phyloP scores from a whole-genome alignment of 441 rosid species.

The Cnidoscolus chayamansa region DNA sequence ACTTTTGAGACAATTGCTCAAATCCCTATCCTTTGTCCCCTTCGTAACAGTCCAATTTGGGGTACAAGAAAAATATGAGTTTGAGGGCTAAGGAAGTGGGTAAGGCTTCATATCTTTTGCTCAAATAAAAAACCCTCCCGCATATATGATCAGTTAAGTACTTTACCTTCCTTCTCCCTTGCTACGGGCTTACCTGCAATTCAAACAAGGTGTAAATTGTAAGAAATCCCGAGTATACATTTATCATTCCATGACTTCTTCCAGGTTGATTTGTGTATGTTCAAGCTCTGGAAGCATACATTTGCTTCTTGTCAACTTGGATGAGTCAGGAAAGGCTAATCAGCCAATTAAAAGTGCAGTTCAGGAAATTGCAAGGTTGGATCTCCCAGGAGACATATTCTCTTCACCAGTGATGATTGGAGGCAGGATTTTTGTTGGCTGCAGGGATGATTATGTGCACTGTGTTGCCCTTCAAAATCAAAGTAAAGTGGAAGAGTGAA shows the following conservation, averaged over 20 bases:
- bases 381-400: slow-evolving; percentile 67
- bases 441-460: slow-evolving; percentile 76
- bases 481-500: slow-evolving; percentile 13
- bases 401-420: slow-evolving; percentile 97
- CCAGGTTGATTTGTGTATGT: slow-evolving; percentile 79
- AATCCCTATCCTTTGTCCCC: too few relatives aligned
- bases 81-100: too few relatives aligned
- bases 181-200: too few relatives aligned
- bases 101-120: too few relatives aligned
- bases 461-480: slow-evolving; percentile 49
- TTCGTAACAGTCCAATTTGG: too few relatives aligned
- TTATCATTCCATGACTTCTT: slow-evolving; percentile 16
- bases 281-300: slow-evolving; percentile 57
- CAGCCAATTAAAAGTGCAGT: slow-evolving; percentile 32
- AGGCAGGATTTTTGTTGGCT: slow-evolving; percentile 82
- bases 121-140: too few relatives aligned
- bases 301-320: slow-evolving; percentile 45
- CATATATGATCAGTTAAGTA: too few relatives aligned
- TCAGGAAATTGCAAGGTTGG: slow-evolving; percentile 49
- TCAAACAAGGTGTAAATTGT: too few relatives aligned
- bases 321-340: slow-evolving; percentile 24
- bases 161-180: too few relatives aligned
- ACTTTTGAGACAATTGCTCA: too few relatives aligned
- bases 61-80: too few relatives aligned
- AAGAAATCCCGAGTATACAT: background rate